phyloP scores from a whole-genome alignment of 257 asterid species.

The Capsicum pubescens region DNA sequence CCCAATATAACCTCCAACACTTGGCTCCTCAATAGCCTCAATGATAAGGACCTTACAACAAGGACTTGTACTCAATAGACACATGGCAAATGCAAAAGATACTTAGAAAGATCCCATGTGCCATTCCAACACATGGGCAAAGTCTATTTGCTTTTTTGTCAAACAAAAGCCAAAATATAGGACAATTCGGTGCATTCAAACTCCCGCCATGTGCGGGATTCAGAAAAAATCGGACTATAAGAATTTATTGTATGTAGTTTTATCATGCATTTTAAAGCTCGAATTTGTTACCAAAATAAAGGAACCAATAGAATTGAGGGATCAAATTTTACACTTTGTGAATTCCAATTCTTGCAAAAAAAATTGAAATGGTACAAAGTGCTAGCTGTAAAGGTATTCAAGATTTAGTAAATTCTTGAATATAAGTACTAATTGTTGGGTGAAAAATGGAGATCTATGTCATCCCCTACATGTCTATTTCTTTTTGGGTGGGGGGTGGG shows the following conservation, averaged over 20 bases:
- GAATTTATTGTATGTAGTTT: no score
- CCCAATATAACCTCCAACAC: conserved; percentile 44
- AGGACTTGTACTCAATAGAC: conserved; percentile 24
- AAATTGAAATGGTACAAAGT: conserved; percentile 32
- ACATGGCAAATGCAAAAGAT: conserved; percentile 23
- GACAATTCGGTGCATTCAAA: no score
- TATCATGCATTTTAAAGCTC: no score
- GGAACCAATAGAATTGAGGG: conserved; percentile 20
- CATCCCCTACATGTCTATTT: background rate
- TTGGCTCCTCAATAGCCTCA: conserved; percentile 48
- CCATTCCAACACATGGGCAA: conserved; percentile 34
- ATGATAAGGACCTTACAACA: conserved; percentile 30
- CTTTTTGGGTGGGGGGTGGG: background rate
- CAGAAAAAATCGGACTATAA: no score
- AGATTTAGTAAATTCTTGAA: conserved; percentile 17
- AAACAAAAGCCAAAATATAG: background rate
- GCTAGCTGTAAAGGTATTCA: conserved; percentile 46
- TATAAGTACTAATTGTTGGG: background rate
- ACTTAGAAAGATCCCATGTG: conserved; percentile 22
- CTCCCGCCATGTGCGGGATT: no score
- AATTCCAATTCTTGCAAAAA: conserved; percentile 34
- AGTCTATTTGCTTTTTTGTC: conserved; percentile 29
- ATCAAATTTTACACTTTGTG: conserved; percentile 33
- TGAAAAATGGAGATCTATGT: background rate
- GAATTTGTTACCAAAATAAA: background rate